A percentile compares a stretch with the other conserved stretches of the same genome.
Conservation (phyloP, 202 grass and related monocot species). For the Sporobolus alterniflorus region DNA sequence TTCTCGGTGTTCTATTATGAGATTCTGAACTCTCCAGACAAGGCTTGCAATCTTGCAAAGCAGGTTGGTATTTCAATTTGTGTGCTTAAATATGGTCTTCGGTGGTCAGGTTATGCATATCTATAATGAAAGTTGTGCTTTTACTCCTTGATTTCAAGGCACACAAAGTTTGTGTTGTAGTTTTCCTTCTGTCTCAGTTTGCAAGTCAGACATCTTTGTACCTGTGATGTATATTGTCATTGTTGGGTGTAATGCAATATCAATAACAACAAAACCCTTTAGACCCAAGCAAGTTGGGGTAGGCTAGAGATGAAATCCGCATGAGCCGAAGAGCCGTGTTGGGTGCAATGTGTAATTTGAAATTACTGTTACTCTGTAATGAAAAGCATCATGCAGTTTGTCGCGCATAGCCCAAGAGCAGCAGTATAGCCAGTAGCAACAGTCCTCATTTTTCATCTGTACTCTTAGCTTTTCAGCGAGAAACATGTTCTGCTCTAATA, state of each 20-base stretch:
- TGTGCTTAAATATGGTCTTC: no score
- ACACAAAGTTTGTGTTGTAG: not conserved
- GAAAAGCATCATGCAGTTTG: no score
- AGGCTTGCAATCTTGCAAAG: slow-evolving; percentile 83
- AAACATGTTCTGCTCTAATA: not conserved
- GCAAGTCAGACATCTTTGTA: not conserved
- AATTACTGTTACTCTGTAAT: not conserved
- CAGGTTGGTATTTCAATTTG: slow-evolving; percentile 39
- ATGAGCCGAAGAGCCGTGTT: no score
- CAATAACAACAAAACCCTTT: no score
- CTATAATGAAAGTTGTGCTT: not conserved
- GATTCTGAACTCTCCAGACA: slow-evolving; percentile 77
- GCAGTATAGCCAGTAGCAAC: not conserved
- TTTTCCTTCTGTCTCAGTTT: not conserved
- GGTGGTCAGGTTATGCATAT: not conserved
- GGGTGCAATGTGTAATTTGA: not conserved
- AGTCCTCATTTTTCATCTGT: not conserved
- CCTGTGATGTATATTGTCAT: not conserved
- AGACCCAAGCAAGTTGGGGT: no score
- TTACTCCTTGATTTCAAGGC: not conserved
- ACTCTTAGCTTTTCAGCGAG: not conserved
- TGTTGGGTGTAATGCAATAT: no score
- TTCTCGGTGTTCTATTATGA: slow-evolving; percentile 91
- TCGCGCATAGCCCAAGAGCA: not conserved
- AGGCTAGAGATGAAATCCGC: no score